Conservation (phyloP, 805 yeast genomes). For the Candida montana region DNA sequence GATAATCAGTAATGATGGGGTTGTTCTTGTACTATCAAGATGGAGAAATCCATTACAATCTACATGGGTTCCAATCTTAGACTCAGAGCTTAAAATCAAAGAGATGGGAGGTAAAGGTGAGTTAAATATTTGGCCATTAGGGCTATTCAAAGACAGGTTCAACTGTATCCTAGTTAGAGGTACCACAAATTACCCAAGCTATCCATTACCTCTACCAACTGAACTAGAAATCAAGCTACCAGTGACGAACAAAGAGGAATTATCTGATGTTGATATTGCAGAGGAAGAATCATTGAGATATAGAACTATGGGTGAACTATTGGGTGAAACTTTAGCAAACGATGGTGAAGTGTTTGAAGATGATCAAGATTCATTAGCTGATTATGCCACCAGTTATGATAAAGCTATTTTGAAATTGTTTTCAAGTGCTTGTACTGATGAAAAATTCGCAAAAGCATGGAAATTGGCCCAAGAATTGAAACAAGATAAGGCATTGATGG, state of each 20-base stretch:
- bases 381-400: slow-evolving; percentile 59
- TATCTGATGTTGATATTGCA: slow-evolving; percentile 28
- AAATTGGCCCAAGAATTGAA: slow-evolving; percentile 64
- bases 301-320: slow-evolving; percentile 53
- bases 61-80: slow-evolving; percentile 81
- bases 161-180: slow-evolving; percentile 75
- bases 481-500: slow-evolving; percentile 73
- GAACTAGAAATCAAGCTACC: slow-evolving; percentile 74
- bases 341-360: slow-evolving; percentile 38
- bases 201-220: slow-evolving; percentile 81
- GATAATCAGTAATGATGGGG: slow-evolving; percentile 72
- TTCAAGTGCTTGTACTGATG: slow-evolving; percentile 66
- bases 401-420: slow-evolving; percentile 72
- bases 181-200: slow-evolving; percentile 56
- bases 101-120: slow-evolving; percentile 47
- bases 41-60: slow-evolving; percentile 80
- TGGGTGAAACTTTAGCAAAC: slow-evolving; percentile 50
- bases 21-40: slow-evolving; percentile 59
- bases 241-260: slow-evolving; percentile 27
- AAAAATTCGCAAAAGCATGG: slow-evolving; percentile 59
- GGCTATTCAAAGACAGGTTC: slow-evolving; percentile 63
- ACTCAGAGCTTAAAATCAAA: slow-evolving; percentile 40
- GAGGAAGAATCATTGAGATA: slow-evolving; percentile 65
- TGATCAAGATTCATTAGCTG: slow-evolving; percentile 46
- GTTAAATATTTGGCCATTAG: slow-evolving; percentile 84